phyloP scores from a whole-genome alignment of 2,329 filamentous ascomycete genomes.

The Calonectria leucothoes region DNA sequence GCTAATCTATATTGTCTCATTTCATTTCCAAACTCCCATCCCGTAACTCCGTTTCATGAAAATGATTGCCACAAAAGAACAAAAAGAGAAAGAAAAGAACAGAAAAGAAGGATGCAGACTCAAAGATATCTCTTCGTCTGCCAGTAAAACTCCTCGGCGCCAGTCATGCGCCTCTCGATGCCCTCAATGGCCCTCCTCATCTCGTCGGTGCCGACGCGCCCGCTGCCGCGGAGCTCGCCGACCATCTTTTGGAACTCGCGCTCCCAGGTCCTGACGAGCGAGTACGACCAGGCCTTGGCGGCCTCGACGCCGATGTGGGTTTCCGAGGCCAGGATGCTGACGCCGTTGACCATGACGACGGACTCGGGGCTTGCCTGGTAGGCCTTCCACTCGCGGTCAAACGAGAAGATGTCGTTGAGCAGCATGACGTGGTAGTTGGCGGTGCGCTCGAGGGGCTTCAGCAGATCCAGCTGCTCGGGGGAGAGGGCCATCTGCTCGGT shows the following conservation, averaged over 20 bases:
- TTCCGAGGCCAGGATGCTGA: conserved; percentile 19
- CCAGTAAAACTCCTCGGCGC: conserved; percentile 24
- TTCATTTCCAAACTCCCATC: not conserved
- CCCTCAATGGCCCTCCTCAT: conserved; percentile 7
- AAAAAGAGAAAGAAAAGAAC: no score
- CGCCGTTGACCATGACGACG: conserved; percentile 22
- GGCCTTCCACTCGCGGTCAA: conserved; percentile 20
- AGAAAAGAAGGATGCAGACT: no score
- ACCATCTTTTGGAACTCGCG: conserved; percentile 18
- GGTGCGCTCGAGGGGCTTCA: conserved; percentile 17
- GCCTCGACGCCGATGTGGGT: conserved; percentile 23
- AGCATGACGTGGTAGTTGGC: conserved; percentile 27
- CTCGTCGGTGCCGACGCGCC: not conserved
- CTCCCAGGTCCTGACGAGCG: conserved; percentile 23
- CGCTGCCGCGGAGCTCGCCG: not conserved
- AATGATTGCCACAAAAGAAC: no score
- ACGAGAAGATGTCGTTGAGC: conserved; percentile 28
- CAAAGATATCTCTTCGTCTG: conserved; percentile 19
- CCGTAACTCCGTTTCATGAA: not conserved
- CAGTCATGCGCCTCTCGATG: conserved; percentile 24
- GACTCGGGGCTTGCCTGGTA: conserved; percentile 10
- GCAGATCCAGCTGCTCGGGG: not conserved
- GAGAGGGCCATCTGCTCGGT: conserved; percentile 17
- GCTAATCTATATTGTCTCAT: not conserved
- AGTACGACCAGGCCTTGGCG: conserved; percentile 17